Conservation (phyloP, 176 grass and related monocot species). For the Rhynchospora breviuscula region DNA sequence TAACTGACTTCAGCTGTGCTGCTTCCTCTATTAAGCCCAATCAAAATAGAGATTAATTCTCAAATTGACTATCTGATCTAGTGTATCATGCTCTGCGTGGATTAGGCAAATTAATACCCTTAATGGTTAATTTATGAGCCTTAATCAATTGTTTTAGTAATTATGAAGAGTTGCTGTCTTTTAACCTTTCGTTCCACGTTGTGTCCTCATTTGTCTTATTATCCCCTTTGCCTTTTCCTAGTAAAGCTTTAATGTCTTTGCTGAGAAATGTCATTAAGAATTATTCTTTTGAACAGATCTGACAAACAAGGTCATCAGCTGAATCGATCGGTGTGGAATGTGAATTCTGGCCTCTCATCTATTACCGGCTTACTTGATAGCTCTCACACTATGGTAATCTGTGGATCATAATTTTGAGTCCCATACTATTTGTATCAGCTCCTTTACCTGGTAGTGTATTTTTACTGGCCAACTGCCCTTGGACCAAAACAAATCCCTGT, state of each 20-base stretch:
- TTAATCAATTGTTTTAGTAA: not conserved
- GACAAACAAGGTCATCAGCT: constrained; percentile 62
- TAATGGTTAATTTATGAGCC: not conserved
- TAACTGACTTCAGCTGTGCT: not conserved
- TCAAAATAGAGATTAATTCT: not conserved
- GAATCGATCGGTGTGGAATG: constrained; percentile 68
- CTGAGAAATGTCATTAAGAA: constrained; percentile 2
- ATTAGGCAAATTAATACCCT: not conserved
- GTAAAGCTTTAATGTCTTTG: not conserved
- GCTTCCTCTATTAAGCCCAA: not conserved
- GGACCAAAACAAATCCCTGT: not conserved
- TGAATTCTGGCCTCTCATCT: constrained; percentile 50
- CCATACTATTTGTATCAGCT: not conserved
- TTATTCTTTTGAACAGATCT: constrained; percentile 43
- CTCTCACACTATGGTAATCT: constrained; percentile 42
- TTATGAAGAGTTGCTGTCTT: not conserved
- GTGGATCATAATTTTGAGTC: not conserved
- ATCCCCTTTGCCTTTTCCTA: not conserved
- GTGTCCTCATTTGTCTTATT: not conserved
- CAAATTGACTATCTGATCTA: not conserved
- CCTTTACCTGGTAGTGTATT: not conserved
- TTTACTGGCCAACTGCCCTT: not conserved
- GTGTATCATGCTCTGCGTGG: not conserved
- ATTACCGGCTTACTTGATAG: constrained; percentile 67
- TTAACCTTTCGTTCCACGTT: not conserved